Percentiles rank a stretch among this genome's conserved stretches.
Conservation (phyloP, 768 basidiomycete species). For the Mrakia gelida region DNA sequence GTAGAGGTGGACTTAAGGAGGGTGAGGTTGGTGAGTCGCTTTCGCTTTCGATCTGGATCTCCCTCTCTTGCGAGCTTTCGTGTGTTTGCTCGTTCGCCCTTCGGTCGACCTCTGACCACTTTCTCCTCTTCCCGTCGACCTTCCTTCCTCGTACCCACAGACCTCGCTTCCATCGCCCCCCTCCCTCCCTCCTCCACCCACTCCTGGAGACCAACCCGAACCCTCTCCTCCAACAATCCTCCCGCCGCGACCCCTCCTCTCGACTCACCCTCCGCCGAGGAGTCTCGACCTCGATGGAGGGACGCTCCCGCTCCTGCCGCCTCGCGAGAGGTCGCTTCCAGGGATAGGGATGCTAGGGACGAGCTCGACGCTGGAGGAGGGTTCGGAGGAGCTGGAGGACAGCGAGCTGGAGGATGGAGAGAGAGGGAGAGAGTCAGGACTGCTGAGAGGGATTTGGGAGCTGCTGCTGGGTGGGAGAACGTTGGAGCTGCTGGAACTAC, state of each 20-base stretch:
- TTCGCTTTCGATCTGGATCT: too few species aligned
- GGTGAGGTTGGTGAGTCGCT: conserved; percentile 8
- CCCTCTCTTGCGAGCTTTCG: not conserved
- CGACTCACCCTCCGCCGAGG: conserved; percentile 9
- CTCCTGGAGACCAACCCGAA: conserved; percentile 29
- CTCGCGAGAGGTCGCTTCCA: conserved; percentile 1
- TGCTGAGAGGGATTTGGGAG: conserved; percentile 25
- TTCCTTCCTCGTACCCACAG: not conserved
- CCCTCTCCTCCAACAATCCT: conserved; percentile 25
- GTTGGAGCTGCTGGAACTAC: conserved; percentile 9
- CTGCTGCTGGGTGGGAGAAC: conserved; percentile 29
- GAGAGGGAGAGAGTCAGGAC: conserved; percentile 32
- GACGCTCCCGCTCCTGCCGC: conserved; percentile 8
- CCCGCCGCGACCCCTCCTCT: conserved; percentile 5
- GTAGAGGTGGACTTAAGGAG: conserved; percentile 5
- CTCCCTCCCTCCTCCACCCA: conserved; percentile 31
- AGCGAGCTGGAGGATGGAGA: conserved; percentile 30
- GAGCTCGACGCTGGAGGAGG: conserved; percentile 15
- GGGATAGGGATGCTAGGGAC: conserved; percentile 5
- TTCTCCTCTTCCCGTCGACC: too few species aligned
- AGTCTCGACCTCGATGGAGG: conserved; percentile 19
- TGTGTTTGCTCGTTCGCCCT: too few species aligned
- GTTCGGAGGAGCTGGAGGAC: conserved; percentile 1
- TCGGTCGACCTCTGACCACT: not conserved
- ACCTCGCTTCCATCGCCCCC: conserved; percentile 18